phyloP scores from a whole-genome alignment of 495 filamentous ascomycete species.

The Penicillium cosmopolitanum region DNA sequence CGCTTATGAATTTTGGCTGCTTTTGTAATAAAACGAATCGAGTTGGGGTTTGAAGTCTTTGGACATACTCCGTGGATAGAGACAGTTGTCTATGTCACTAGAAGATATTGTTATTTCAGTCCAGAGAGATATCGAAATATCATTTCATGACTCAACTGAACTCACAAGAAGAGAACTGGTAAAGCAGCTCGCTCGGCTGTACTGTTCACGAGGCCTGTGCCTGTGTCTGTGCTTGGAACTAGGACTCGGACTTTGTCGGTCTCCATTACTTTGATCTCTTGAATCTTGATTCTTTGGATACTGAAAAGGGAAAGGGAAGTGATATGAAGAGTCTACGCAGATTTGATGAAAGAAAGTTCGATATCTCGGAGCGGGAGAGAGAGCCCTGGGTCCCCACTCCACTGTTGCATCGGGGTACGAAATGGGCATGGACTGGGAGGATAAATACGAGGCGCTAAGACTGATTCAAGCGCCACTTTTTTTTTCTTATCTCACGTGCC shows the following conservation, averaged over 20 bases:
- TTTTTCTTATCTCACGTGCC: neutral
- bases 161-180: slow-evolving; percentile 1
- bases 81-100: slow-evolving; percentile 5
- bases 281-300: neutral
- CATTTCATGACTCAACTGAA: neutral
- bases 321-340: neutral
- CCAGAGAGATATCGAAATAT: neutral
- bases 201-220: neutral
- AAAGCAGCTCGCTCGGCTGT: neutral
- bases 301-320: neutral
- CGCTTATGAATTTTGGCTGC: neutral
- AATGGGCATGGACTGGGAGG: neutral
- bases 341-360: neutral
- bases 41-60: neutral
- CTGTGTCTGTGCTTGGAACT: too few relatives aligned
- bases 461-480: neutral
- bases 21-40: too few relatives aligned
- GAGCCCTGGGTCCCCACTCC: neutral
- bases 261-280: too few relatives aligned
- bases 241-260: neutral
- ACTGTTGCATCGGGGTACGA: neutral
- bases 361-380: too few relatives aligned
- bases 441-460: neutral
- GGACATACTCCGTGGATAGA: slow-evolving; percentile 2
- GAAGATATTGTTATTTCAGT: neutral